Evolutionary conservation across 441 rosid species (phyloP).

Genomic region (Gossypium lobatum): DNA sequence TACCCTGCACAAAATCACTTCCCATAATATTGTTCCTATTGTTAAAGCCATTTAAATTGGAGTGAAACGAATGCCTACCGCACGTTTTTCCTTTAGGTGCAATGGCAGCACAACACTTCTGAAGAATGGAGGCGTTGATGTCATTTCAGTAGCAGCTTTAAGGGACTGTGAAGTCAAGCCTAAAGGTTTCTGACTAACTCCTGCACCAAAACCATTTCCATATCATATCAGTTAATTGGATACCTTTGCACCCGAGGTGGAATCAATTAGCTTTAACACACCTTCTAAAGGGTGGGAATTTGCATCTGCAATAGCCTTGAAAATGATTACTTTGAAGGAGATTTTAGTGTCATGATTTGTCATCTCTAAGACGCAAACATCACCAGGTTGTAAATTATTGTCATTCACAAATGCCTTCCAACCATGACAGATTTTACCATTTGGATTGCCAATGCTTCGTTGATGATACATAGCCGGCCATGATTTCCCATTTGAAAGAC

Average conservation of each 20-base stretch:
- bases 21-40: neutral
- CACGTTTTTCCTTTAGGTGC: neutral
- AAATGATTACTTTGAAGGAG: constrained; percentile 14
- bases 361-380: constrained; percentile 28
- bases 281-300: neutral
- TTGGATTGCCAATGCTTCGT: neutral
- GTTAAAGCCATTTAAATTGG: neutral
- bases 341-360: neutral
- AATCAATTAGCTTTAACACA: neutral
- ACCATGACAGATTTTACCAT: constrained; percentile 6
- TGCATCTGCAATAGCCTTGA: neutral
- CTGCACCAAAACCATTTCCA: neutral
- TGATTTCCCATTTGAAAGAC: constrained; percentile 18
- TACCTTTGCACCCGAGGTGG: no score
- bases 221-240: neutral
- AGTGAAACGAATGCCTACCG: neutral
- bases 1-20: constrained; percentile 10
- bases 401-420: constrained; percentile 23
- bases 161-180: neutral
- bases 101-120: neutral
- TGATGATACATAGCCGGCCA: constrained; percentile 13
- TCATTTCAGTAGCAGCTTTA: no score
- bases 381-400: constrained; percentile 20
- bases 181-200: neutral
- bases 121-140: neutral